Evolutionary conservation across 139 green algal genomes (phyloP).

Genomic region (Micromonas pusilla): DNA sequence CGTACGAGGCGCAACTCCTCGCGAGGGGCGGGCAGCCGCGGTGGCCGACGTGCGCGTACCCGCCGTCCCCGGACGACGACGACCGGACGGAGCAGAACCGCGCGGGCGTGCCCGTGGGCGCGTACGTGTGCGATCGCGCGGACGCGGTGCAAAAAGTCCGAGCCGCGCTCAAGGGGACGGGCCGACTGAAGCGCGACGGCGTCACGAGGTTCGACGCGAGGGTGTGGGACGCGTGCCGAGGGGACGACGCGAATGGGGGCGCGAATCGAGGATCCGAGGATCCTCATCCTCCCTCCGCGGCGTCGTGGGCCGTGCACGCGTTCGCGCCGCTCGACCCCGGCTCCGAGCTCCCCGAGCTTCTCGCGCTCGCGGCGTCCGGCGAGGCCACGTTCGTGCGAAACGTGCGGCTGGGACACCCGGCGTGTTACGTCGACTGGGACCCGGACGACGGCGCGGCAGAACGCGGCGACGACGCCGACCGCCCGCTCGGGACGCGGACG

Average conservation of each 20-base stretch:
- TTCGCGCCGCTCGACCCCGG: neutral
- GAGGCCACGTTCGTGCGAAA: neutral
- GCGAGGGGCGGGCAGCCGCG: neutral
- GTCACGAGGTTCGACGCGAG: neutral
- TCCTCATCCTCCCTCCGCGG: neutral
- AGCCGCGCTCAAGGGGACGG: neutral
- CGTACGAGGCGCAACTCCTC: neutral
- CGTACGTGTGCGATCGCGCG: neutral
- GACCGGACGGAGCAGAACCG: neutral
- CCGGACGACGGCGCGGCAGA: too few relatives aligned
- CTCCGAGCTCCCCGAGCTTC: neutral
- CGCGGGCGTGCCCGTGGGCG: neutral
- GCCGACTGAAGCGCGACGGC: neutral
- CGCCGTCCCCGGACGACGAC: too few relatives aligned
- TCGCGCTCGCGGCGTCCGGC: neutral
- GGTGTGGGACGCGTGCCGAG: neutral
- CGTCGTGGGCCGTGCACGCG: neutral
- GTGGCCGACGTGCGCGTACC: neutral
- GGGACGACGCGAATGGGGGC: too few relatives aligned
- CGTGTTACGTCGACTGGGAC: neutral
- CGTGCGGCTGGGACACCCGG: neutral
- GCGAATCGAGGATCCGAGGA: too few relatives aligned
- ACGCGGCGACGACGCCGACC: neutral
- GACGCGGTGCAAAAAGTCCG: neutral
- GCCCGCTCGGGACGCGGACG: neutral